Percentiles rank a stretch among this genome's conserved stretches.
Evolutionary conservation across 345 rosid genomes (phyloP).

Genomic region (Zanthoxylum bungeanum): DNA sequence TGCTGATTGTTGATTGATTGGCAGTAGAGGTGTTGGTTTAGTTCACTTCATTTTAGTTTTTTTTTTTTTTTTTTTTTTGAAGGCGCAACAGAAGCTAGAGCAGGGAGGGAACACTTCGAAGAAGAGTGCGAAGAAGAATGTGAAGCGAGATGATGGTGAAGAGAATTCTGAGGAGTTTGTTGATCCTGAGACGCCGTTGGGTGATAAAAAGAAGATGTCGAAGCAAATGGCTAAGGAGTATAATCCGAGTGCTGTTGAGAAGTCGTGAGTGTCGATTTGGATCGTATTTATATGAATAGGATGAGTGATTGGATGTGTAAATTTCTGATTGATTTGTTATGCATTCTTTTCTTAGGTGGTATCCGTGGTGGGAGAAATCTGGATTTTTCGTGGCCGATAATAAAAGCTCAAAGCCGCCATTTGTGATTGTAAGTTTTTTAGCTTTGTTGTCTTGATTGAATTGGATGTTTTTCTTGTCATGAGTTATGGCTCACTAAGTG

Average conservation of each 20-base stretch:
- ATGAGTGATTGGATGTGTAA: not conserved
- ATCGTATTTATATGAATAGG: not conserved
- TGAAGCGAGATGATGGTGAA: slow-evolving; percentile 51
- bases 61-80: slow-evolving; percentile 2
- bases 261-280: slow-evolving; percentile 50
- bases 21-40: not conserved
- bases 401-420: slow-evolving; percentile 72
- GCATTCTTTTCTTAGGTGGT: slow-evolving; percentile 62
- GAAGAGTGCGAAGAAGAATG: slow-evolving; percentile 65
- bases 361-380: slow-evolving; percentile 87
- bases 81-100: slow-evolving; percentile 57
- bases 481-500: not conserved
- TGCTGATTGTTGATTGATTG: not conserved
- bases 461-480: not conserved
- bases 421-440: slow-evolving; percentile 61
- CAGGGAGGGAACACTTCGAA: slow-evolving; percentile 39
- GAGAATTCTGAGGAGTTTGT: slow-evolving; percentile 70
- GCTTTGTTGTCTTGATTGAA: not conserved
- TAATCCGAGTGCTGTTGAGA: slow-evolving; percentile 74
- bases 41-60: too few species aligned
- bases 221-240: slow-evolving; percentile 87
- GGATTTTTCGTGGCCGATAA: slow-evolving; percentile 68
- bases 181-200: slow-evolving; percentile 74
- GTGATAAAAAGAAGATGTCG: slow-evolving; percentile 79
- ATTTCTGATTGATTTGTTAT: slow-evolving; percentile 7